phyloP scores from a whole-genome alignment of 108 stramenopile species.

The Fistulifera solaris region DNA sequence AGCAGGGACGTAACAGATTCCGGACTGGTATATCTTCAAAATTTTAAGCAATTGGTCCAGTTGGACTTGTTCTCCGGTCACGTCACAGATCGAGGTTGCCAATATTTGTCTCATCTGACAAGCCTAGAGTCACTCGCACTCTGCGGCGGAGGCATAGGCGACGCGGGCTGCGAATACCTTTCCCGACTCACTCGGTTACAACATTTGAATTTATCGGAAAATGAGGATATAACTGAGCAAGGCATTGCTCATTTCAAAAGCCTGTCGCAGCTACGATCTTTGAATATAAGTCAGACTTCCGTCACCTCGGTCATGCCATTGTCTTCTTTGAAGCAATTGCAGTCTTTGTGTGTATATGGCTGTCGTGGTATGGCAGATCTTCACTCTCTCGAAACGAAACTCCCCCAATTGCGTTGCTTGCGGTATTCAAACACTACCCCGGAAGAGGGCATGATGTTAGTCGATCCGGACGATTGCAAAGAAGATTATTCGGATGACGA shows the following conservation, averaged over 20 bases:
- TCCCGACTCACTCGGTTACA: slow-evolving; percentile 58
- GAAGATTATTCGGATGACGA: slow-evolving; percentile 1
- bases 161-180: slow-evolving; percentile 59
- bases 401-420: slow-evolving; percentile 65
- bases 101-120: slow-evolving; percentile 59
- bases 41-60: slow-evolving; percentile 44
- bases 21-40: slow-evolving; percentile 44
- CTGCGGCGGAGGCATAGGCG: slow-evolving; percentile 73
- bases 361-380: slow-evolving; percentile 55
- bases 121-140: slow-evolving; percentile 74
- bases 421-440: slow-evolving; percentile 44
- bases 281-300: slow-evolving; percentile 73
- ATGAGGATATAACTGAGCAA: slow-evolving; percentile 71
- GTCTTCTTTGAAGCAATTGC: slow-evolving; percentile 42
- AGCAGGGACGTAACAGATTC: slow-evolving; percentile 71
- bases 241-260: slow-evolving; percentile 65
- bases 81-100: slow-evolving; percentile 67
- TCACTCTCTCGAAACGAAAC: slow-evolving; percentile 42
- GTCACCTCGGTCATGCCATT: slow-evolving; percentile 60
- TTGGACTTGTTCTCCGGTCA: slow-evolving; percentile 76
- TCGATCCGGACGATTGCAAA: background rate
- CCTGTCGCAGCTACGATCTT: slow-evolving; percentile 58
- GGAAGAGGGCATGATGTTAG: slow-evolving; percentile 43
- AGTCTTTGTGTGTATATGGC: slow-evolving; percentile 68
- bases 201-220: slow-evolving; percentile 70